Conservation (phyloP, 2,329 filamentous ascomycete species). For the Trichoderma guizhouense region DNA sequence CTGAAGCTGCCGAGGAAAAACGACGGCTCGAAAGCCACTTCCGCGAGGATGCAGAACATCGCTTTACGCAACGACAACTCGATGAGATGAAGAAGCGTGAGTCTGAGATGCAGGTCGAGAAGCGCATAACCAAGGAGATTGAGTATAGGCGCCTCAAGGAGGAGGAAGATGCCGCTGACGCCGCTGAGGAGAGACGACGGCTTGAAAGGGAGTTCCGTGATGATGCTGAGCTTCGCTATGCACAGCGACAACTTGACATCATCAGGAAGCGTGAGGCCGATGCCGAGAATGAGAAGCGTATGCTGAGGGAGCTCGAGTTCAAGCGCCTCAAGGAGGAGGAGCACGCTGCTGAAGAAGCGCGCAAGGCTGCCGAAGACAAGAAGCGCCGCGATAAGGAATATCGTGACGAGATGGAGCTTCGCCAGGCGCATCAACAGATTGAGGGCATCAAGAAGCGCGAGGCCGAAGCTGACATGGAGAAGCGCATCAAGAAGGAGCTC, state of each 20-base stretch:
- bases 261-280: neutral
- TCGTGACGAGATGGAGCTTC: constrained; percentile 48
- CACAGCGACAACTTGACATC: neutral
- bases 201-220: neutral
- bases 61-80: neutral
- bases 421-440: constrained; percentile 47
- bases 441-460: constrained; percentile 45
- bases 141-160: constrained; percentile 19
- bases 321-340: neutral
- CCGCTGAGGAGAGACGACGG: neutral
- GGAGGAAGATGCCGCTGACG: constrained; percentile 15
- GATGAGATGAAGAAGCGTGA: neutral
- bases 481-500: constrained; percentile 50
- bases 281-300: neutral
- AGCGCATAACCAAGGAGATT: constrained; percentile 31
- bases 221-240: neutral
- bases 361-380: constrained; percentile 26
- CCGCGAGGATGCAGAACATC: neutral
- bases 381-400: constrained; percentile 39
- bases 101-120: neutral
- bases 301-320: constrained; percentile 33
- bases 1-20: neutral
- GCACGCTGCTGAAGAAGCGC: neutral
- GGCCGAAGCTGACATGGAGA: constrained; percentile 46
- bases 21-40: neutral